phyloP scores from a whole-genome alignment of 257 asterid genomes.

The Solanum paucissectum region DNA sequence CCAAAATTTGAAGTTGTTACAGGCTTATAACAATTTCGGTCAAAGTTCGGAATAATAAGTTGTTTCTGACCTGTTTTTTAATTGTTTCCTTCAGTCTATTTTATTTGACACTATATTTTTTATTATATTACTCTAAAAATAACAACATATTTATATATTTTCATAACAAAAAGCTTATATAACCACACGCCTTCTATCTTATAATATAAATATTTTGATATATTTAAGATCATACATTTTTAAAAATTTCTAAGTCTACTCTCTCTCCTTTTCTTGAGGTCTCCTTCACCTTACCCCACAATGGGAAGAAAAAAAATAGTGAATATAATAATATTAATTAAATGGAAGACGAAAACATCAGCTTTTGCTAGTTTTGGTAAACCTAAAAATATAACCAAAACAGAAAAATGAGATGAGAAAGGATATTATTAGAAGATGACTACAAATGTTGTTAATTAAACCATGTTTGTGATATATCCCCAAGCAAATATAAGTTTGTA shows the following conservation, averaged over 20 bases:
- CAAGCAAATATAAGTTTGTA: not conserved
- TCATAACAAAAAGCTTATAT: not conserved
- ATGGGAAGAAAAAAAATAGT: constrained; percentile 1
- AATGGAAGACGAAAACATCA: constrained; percentile 10
- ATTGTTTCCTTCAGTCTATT: not conserved
- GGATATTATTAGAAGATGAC: not conserved
- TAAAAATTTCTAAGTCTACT: not conserved
- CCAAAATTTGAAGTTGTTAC: too few relatives aligned
- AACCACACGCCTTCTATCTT: not conserved
- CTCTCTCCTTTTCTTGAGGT: constrained; percentile 1
- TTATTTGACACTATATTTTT: not conserved
- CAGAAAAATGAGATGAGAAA: not conserved
- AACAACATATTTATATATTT: not conserved
- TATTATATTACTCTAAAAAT: not conserved
- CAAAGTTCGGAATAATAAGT: not conserved
- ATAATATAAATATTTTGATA: not conserved
- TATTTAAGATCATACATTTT: not conserved
- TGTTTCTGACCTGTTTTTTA: not conserved
- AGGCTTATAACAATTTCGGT: too few relatives aligned
- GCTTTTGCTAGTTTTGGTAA: constrained; percentile 36
- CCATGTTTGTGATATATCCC: not conserved
- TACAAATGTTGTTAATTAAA: not conserved
- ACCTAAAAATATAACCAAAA: constrained; percentile 9
- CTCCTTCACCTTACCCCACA: constrained; percentile 16
- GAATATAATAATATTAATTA: not conserved